Evolutionary conservation across 2,329 filamentous ascomycete genomes (phyloP), one percentile per base, ranked within the genome.

Genomic region (Phoma sp.): DNA sequence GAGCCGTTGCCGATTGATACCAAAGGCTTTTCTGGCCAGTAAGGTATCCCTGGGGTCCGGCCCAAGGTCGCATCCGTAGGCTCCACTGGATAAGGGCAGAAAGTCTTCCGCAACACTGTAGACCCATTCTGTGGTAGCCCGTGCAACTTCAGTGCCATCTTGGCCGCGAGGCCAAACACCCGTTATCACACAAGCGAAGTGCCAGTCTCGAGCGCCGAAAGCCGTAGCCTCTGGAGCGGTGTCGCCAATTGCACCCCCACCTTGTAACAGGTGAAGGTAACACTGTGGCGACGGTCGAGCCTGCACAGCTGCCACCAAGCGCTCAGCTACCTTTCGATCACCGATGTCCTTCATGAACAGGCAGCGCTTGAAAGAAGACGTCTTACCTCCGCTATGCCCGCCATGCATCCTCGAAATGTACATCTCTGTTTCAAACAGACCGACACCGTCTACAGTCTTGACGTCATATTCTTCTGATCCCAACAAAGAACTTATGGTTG

Each of bases 311-410:
- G 62, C 51, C 12, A 80, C 49, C 37, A 88, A 70, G 5, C 61
- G 60, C 1, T 73, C 39, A 20, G 68, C 62, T 1, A 83, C 32
- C 1, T 69, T 47, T 2, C 2, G 32, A 42, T 48, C 53, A 56
- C 76, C 75, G 11, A 87, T 81, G 30, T 64, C 0, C 53, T 82
- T 82, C 7, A 88, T 68, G 61, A 88, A 87, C 25, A 88, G 34
- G 65, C 85, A 88, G 61, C 86, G 79, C 73, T 88, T 87, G 76
- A 88, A 87, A 0, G 85, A 79, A 9, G 82, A 87, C 0, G 84
- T 87, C 74, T 86, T 87, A 61, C 81, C 79, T 18, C 80, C 74
- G 15, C 76, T 77, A 45, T 87, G 84, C 0, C 84, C 84, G 20
- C 82, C 81, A 43, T 88, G 83, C 81, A 88, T 84, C 11, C 56